Conservation (phyloP, 331 rosid genomes). For the Quercus lobata region DNA sequence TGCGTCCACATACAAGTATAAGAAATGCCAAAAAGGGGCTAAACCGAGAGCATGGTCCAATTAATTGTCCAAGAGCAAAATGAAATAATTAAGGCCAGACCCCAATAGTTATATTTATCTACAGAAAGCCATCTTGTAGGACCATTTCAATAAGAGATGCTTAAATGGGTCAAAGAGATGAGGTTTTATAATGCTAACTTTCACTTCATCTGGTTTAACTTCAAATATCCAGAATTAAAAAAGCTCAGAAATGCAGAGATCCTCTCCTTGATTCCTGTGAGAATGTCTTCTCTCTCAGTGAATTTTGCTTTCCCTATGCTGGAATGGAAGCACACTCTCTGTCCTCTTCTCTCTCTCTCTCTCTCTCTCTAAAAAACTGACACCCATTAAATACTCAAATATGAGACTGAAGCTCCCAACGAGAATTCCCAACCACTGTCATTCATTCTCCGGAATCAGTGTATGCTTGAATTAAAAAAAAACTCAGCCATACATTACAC, state of each 20-base stretch:
- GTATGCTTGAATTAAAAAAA: not conserved
- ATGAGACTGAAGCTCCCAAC: slow-evolving; percentile 31
- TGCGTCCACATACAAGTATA: too few relatives aligned
- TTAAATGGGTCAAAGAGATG: too few relatives aligned
- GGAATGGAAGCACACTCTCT: slow-evolving; percentile 29
- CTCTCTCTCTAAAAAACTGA: not conserved
- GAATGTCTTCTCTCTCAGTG: slow-evolving; percentile 18
- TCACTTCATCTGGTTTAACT: too few relatives aligned
- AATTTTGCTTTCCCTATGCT: slow-evolving; percentile 18
- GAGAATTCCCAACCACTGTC: slow-evolving; percentile 7
- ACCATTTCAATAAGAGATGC: too few relatives aligned
- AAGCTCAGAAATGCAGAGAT: slow-evolving; percentile 3
- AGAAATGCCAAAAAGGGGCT: too few relatives aligned
- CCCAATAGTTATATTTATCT: too few relatives aligned
- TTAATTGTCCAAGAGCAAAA: too few relatives aligned
- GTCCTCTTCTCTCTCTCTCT: not conserved
- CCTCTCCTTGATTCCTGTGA: slow-evolving; percentile 14
- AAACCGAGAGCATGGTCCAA: too few relatives aligned
- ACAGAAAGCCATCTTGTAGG: too few relatives aligned
- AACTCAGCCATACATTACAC: not conserved
- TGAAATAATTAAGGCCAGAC: too few relatives aligned
- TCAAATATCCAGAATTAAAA: not conserved
- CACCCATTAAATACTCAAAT: slow-evolving; percentile 18
- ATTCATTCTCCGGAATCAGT: slow-evolving; percentile 56
- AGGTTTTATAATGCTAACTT: too few relatives aligned